phyloP scores from a whole-genome alignment of 495 filamentous ascomycete species.

The Aspergillus sclerotioniger region DNA sequence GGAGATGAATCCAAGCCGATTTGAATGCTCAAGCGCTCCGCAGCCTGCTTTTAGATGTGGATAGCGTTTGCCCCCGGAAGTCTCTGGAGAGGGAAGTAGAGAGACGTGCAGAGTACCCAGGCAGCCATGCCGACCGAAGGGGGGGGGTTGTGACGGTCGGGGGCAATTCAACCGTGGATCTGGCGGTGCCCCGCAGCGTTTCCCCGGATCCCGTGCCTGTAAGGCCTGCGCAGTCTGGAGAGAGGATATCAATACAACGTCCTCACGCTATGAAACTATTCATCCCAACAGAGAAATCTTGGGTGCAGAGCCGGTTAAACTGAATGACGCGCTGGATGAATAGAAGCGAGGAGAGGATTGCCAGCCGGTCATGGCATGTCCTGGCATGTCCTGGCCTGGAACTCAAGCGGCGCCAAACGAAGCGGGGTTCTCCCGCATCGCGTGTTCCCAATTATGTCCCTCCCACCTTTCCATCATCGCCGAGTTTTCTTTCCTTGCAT shows the following conservation, averaged over 20 bases:
- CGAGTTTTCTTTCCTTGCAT: background rate
- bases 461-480: background rate
- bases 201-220: conserved; percentile 1
- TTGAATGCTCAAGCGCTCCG: background rate
- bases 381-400: background rate
- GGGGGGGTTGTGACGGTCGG: too few relatives aligned
- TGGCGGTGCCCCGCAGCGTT: background rate
- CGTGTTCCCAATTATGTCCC: too few relatives aligned
- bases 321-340: background rate
- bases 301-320: background rate
- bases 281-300: background rate
- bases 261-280: too few relatives aligned
- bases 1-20: too few relatives aligned
- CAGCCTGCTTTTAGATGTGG: background rate
- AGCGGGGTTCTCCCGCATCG: conserved; percentile 13
- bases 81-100: too few relatives aligned
- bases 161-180: background rate
- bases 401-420: conserved; percentile 2
- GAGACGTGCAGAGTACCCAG: too few relatives aligned
- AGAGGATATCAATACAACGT: too few relatives aligned
- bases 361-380: background rate
- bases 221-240: background rate
- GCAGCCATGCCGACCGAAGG: too few relatives aligned
- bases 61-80: background rate
- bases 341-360: background rate